phyloP scores from a whole-genome alignment of 768 basidiomycete species.

The Auricularia cornea region DNA sequence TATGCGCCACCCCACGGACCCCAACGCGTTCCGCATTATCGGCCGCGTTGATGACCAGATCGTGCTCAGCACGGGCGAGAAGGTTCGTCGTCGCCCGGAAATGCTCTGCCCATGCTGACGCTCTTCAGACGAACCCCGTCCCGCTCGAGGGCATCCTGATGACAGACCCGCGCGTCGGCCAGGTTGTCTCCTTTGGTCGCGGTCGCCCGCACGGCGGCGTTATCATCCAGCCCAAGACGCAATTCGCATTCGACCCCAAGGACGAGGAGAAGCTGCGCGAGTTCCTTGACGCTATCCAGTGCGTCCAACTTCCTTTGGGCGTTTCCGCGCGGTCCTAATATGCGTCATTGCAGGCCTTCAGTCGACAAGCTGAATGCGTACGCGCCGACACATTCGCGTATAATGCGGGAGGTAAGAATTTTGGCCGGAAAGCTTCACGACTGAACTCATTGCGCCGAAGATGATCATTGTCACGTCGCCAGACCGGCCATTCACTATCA shows the following conservation, averaged over 20 bases:
- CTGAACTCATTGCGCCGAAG: too few species aligned
- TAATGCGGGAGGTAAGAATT: conserved; percentile 33
- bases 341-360: conserved; percentile 21
- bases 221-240: conserved; percentile 31
- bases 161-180: conserved; percentile 9
- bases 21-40: conserved; percentile 27
- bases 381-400: conserved; percentile 19
- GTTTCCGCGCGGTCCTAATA: conserved; percentile 8
- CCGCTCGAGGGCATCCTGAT: conserved; percentile 22
- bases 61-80: conserved; percentile 32
- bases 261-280: conserved; percentile 20
- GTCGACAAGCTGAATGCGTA: conserved; percentile 23
- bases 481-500: conserved; percentile 33
- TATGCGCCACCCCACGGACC: conserved; percentile 31
- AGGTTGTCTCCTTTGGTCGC: conserved; percentile 13
- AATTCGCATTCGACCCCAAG: conserved; percentile 22
- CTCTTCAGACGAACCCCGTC: conserved; percentile 27
- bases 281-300: conserved; percentile 27
- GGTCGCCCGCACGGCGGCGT: conserved; percentile 28
- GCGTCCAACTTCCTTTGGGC: conserved; percentile 6
- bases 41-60: conserved; percentile 42
- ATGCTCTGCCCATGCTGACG: neutral
- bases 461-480: conserved; percentile 35
- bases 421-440: neutral
- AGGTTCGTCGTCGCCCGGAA: conserved; percentile 18